A percentile compares a stretch with the other conserved stretches of the same genome.
phyloP scores from a whole-genome alignment of 768 basidiomycete genomes.

The Amanita subjunquillea region DNA sequence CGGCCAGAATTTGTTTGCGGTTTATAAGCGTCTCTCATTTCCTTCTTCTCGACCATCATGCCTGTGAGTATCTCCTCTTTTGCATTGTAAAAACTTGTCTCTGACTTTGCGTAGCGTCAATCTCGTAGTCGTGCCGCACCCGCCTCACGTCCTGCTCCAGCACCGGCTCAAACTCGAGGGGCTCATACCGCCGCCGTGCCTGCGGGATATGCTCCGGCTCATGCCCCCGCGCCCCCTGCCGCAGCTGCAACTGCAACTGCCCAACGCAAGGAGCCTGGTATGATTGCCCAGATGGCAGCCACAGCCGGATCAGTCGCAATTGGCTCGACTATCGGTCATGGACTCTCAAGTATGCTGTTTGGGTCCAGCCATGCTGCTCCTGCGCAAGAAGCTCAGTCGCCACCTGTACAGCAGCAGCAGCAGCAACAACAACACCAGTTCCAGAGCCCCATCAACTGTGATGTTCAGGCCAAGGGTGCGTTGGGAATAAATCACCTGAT shows the following conservation, averaged over 20 bases:
- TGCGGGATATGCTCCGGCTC: constrained; percentile 31
- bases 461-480: constrained; percentile 72
- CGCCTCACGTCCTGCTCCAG: constrained; percentile 30
- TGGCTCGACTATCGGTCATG: constrained; percentile 83
- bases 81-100: background rate
- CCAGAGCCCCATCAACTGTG: constrained; percentile 44
- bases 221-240: constrained; percentile 32
- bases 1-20: constrained; percentile 13
- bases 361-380: constrained; percentile 41
- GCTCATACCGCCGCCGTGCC: constrained; percentile 44
- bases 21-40: constrained; percentile 22
- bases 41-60: constrained; percentile 17
- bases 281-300: constrained; percentile 80
- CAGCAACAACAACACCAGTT: constrained; percentile 23
- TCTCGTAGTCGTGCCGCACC: constrained; percentile 67
- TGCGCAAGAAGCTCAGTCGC: constrained; percentile 29
- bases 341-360: constrained; percentile 85
- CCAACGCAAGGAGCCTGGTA: constrained; percentile 45
- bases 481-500: constrained; percentile 3
- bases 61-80: constrained; percentile 22
- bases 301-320: constrained; percentile 87
- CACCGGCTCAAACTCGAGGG: constrained; percentile 33
- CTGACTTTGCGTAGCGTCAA: constrained; percentile 41
- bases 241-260: constrained; percentile 26
- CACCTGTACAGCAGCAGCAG: constrained; percentile 27